A percentile compares a stretch with the other conserved stretches of the same genome.
Conservation (phyloP, 192 early-diverging fungal genomes). For the Phycomyces blakesleeanus region DNA sequence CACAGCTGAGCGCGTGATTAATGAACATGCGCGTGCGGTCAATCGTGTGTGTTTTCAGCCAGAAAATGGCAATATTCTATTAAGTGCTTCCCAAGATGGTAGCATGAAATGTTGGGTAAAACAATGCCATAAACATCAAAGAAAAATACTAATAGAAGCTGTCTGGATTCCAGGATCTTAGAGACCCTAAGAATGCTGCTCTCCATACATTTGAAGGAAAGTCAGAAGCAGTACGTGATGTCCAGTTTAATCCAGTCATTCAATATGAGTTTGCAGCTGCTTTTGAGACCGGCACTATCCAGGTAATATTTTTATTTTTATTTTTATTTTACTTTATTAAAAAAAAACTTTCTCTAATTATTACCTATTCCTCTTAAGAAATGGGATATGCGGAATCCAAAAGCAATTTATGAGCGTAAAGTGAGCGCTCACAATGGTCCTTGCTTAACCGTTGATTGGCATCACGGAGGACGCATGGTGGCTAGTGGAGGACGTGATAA, state of each 20-base stretch:
- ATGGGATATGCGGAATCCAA: conserved; percentile 75
- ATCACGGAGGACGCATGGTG: conserved; percentile 61
- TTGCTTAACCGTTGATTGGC: conserved; percentile 71
- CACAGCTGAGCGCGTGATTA: conserved; percentile 54
- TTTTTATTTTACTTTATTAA: too few species aligned
- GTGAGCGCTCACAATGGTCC: conserved; percentile 70
- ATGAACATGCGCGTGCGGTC: conserved; percentile 68
- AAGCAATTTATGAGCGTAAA: conserved; percentile 52
- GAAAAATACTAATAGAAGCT: not conserved
- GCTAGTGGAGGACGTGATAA: conserved; percentile 77
- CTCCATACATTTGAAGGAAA: conserved; percentile 66
- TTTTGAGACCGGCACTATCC: conserved; percentile 76
- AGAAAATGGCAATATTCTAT: conserved; percentile 54
- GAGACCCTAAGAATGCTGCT: conserved; percentile 42
- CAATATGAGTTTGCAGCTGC: conserved; percentile 69
- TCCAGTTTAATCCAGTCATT: conserved; percentile 66
- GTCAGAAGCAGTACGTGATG: conserved; percentile 74
- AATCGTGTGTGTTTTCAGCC: conserved; percentile 80
- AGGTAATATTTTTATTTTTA: conserved; percentile 42
- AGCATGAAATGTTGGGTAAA: conserved; percentile 75
- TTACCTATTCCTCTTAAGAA: too few species aligned
- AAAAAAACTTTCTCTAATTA: too few species aligned
- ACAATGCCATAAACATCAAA: too few species aligned
- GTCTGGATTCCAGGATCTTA: conserved; percentile 66
- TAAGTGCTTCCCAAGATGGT: conserved; percentile 77